A percentile compares a stretch with the other conserved stretches of the same genome.
Evolutionary conservation across 306 rosid species (phyloP).

Genomic region (Lathyrus oleraceus): DNA sequence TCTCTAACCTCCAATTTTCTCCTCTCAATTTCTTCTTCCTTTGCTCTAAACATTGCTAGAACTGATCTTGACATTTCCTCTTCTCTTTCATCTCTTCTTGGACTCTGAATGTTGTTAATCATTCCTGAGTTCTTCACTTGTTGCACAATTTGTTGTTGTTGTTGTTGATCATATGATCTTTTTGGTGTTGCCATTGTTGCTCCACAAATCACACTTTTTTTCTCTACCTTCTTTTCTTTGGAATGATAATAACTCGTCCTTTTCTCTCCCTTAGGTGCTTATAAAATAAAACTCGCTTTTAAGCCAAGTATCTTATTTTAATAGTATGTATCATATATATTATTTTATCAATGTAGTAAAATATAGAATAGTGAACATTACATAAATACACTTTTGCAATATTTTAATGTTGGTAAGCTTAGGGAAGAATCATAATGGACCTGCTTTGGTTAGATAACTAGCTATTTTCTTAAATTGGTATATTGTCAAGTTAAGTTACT

Average conservation of each 20-base stretch:
- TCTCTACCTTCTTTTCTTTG: constrained; percentile 38
- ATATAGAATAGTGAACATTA: constrained; percentile 41
- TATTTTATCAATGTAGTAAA: constrained; percentile 44
- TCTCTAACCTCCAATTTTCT: constrained; percentile 82
- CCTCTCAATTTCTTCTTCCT: constrained; percentile 94
- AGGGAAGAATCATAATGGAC: constrained; percentile 44
- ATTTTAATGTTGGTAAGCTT: constrained; percentile 33
- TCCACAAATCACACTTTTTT: constrained; percentile 41
- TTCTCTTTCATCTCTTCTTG: constrained; percentile 63
- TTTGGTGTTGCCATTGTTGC: constrained; percentile 69
- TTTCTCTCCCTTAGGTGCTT: constrained; percentile 58
- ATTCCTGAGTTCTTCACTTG: constrained; percentile 55
- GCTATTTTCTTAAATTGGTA: constrained; percentile 72
- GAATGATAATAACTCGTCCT: constrained; percentile 67
- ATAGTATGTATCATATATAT: constrained; percentile 33
- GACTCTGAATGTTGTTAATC: constrained; percentile 55
- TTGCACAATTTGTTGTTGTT: constrained; percentile 20
- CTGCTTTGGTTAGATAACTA: constrained; percentile 56
- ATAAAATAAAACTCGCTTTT: constrained; percentile 65
- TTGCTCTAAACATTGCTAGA: constrained; percentile 62
- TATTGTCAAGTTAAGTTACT: constrained; percentile 63
- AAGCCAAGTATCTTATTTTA: constrained; percentile 39
- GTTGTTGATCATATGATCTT: constrained; percentile 58
- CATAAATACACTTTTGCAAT: constrained; percentile 37
- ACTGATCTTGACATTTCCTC: constrained; percentile 87